Percentiles rank a stretch among this genome's conserved stretches.
phyloP scores from a whole-genome alignment of 2,329 filamentous ascomycete species.

The Parastagonospora avenae region DNA sequence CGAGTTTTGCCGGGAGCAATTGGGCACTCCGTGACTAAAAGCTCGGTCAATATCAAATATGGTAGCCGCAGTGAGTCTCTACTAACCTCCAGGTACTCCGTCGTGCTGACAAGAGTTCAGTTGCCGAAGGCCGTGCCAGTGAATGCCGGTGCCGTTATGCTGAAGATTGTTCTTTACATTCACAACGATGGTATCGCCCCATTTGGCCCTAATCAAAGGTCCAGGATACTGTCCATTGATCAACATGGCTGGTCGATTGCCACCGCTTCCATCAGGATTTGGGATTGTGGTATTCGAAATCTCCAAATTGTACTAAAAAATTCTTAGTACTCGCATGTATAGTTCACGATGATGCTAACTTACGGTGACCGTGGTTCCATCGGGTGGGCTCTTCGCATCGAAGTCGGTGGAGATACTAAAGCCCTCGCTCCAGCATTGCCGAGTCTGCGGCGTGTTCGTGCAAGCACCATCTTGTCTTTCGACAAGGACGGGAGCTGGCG shows the following conservation, averaged over 20 bases:
- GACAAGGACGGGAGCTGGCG: conserved; percentile 19
- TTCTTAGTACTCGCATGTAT: conserved; percentile 4
- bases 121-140: conserved; percentile 57
- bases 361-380: conserved; percentile 44
- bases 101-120: conserved; percentile 54
- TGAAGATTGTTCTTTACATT: conserved; percentile 46
- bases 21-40: conserved; percentile 43
- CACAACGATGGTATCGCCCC: conserved; percentile 49
- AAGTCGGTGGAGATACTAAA: conserved; percentile 54
- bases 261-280: conserved; percentile 47
- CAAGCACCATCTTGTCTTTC: conserved; percentile 45
- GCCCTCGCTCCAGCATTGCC: conserved; percentile 51
- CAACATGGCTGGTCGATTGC: conserved; percentile 49
- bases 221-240: conserved; percentile 65
- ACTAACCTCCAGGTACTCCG: conserved; percentile 55
- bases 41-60: too few species aligned
- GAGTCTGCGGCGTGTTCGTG: conserved; percentile 47
- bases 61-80: too few species aligned
- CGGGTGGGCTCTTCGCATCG: conserved; percentile 50
- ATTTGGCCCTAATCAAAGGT: conserved; percentile 51
- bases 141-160: conserved; percentile 57
- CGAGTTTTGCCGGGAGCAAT: conserved; percentile 63
- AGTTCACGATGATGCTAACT: not conserved
- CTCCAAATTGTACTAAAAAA: conserved; percentile 44
- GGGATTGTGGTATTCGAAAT: conserved; percentile 49